A percentile compares a stretch with the other conserved stretches of the same genome.
These are phyloP conservation scores for Pichia norvegensis DNA, from an alignment of 1,139 yeast genomes.

Conservation along the genomic window DNA sequence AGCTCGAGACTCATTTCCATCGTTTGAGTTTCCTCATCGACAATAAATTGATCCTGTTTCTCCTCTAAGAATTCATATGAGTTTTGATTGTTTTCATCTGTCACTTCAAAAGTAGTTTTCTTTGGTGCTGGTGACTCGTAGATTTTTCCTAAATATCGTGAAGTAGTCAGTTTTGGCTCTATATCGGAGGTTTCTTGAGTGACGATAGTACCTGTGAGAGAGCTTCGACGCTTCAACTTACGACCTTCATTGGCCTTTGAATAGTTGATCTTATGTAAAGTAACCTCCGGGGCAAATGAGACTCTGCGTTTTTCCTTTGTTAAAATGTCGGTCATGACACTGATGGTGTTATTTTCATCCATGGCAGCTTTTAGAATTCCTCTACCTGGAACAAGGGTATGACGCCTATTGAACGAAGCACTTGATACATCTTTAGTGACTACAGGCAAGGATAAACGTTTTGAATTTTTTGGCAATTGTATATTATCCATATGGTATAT, in stretches of 20 bases:
- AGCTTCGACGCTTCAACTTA: constrained; percentile 5
- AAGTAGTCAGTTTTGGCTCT: constrained; percentile 4
- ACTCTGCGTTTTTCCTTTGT: constrained; percentile 41
- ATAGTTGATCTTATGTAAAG: constrained; percentile 48
- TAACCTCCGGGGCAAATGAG: constrained; percentile 71
- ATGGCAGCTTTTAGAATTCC: constrained; percentile 30
- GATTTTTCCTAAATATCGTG: constrained; percentile 7
- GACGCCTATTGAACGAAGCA: constrained; percentile 24
- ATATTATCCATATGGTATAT: neutral
- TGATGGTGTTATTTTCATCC: constrained; percentile 27
- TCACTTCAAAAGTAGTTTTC: too few relatives aligned
- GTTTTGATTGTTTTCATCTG: neutral
- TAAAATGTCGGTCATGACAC: constrained; percentile 21
- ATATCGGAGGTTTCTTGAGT: neutral
- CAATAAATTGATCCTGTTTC: constrained; percentile 2
- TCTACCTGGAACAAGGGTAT: constrained; percentile 29
- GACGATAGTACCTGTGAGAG: constrained; percentile 1
- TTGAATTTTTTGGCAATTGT: neutral
- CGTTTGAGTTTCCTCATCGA: constrained; percentile 23
- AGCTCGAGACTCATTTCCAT: constrained; percentile 24
- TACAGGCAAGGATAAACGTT: constrained; percentile 9
- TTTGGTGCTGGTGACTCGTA: neutral
- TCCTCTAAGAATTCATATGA: neutral
- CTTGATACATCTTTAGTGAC: neutral
- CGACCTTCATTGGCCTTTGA: constrained; percentile 5